phyloP scores from a whole-genome alignment of 2,329 filamentous ascomycete species.

The Trichophyton schoenleinii region DNA sequence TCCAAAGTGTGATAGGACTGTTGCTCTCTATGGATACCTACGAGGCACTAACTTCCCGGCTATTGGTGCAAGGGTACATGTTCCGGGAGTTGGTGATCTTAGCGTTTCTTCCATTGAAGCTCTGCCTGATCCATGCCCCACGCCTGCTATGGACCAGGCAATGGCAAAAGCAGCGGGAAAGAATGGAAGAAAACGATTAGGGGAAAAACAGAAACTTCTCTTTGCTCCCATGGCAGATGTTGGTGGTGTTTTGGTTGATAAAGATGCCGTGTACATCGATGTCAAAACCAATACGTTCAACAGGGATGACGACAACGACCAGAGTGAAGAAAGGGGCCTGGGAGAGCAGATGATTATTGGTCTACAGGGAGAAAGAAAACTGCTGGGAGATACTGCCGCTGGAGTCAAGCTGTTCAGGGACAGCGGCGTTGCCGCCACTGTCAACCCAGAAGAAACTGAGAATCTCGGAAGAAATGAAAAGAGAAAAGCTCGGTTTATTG shows the following conservation, averaged over 20 bases:
- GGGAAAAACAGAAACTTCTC: slow-evolving; percentile 92
- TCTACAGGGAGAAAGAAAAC: slow-evolving; percentile 66
- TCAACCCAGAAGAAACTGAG: slow-evolving; percentile 42
- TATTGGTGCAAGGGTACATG: slow-evolving; percentile 72
- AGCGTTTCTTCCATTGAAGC: slow-evolving; percentile 72
- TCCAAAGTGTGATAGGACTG: slow-evolving; percentile 75
- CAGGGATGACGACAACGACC: slow-evolving; percentile 46
- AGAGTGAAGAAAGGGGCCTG: slow-evolving; percentile 63
- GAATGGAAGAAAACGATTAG: slow-evolving; percentile 63
- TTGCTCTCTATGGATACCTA: slow-evolving; percentile 86
- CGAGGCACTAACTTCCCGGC: slow-evolving; percentile 88
- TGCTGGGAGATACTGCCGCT: slow-evolving; percentile 70
- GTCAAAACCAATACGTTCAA: slow-evolving; percentile 61
- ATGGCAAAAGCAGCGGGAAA: slow-evolving; percentile 75
- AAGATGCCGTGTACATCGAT: slow-evolving; percentile 87
- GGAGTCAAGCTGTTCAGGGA: slow-evolving; percentile 78
- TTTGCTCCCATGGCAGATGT: slow-evolving; percentile 98
- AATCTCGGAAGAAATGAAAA: slow-evolving; percentile 45
- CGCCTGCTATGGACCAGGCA: slow-evolving; percentile 78
- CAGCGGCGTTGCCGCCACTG: slow-evolving; percentile 47
- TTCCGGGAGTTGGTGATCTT: slow-evolving; percentile 84
- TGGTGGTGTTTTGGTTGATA: slow-evolving; percentile 88
- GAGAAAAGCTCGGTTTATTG: slow-evolving; percentile 39
- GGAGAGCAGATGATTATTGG: slow-evolving; percentile 91
- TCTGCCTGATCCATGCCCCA: slow-evolving; percentile 88